These are phyloP conservation scores for Aureobasidium sp. DNA, from an alignment of 2,329 filamentous ascomycete genomes.

Conservation along the genomic window DNA sequence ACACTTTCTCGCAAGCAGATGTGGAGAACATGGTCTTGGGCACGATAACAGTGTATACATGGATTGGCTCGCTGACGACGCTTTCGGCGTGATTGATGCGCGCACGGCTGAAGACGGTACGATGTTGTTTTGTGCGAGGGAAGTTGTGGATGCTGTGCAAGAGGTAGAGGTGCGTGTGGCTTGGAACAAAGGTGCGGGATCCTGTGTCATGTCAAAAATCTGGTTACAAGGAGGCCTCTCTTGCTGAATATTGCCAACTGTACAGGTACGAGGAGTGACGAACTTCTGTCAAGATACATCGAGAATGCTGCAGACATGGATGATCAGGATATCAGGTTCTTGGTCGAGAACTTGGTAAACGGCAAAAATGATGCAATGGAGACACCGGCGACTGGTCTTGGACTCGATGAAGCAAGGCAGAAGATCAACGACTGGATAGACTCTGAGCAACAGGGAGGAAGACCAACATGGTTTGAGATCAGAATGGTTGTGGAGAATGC, in stretches of 20 bases:
- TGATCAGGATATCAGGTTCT: background rate
- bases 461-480: background rate
- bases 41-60: background rate
- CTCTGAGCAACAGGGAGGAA: background rate
- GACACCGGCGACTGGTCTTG: background rate
- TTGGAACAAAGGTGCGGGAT: background rate
- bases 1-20: background rate
- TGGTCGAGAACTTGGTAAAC: background rate
- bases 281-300: background rate
- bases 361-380: background rate
- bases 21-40: background rate
- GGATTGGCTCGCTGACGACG: background rate
- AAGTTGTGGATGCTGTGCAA: background rate
- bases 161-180: background rate
- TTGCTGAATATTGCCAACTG: background rate
- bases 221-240: rapidly evolving
- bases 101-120: background rate
- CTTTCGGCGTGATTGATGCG: background rate
- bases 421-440: background rate
- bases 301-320: background rate
- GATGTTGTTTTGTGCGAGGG: background rate
- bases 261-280: background rate
- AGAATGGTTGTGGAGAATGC: background rate
- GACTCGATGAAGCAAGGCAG: background rate
- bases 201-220: no score